A percentile compares a stretch with the other conserved stretches of the same genome.
Evolutionary conservation across 2,329 filamentous ascomycete species (phyloP).

Genomic region (Apiospora arundinis): DNA sequence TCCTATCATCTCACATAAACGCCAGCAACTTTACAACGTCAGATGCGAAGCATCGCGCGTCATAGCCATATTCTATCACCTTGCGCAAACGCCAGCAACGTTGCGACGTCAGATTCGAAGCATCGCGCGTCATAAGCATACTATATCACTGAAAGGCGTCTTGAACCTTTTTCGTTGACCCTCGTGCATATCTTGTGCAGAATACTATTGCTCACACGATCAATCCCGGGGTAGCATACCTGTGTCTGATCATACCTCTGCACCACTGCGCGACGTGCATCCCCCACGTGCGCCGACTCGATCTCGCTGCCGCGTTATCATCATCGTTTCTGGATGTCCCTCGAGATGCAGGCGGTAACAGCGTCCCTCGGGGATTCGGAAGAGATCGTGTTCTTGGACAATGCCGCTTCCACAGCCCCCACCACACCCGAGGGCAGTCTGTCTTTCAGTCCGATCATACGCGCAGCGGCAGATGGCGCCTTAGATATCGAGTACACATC

Average conservation of each 20-base stretch:
- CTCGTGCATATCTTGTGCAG: background rate
- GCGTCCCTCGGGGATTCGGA: slow-evolving; percentile 37
- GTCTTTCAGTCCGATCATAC: slow-evolving; percentile 49
- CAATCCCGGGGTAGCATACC: background rate
- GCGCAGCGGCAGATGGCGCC: slow-evolving; percentile 33
- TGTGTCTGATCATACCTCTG: background rate
- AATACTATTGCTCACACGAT: background rate
- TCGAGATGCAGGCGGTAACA: slow-evolving; percentile 31
- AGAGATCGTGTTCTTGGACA: slow-evolving; percentile 35
- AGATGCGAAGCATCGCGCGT: too few relatives aligned
- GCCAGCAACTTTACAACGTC: background rate
- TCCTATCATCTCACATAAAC: too few relatives aligned
- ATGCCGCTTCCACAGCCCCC: slow-evolving; percentile 48
- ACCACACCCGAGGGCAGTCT: slow-evolving; percentile 52
- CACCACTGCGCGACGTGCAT: background rate
- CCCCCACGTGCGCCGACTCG: too few relatives aligned
- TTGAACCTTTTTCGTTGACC: background rate
- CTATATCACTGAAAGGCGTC: background rate
- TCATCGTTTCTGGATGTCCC: background rate
- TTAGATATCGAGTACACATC: slow-evolving; percentile 27
- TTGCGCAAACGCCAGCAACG: background rate
- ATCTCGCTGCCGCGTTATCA: background rate
- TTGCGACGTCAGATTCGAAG: background rate
- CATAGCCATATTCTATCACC: too few relatives aligned
- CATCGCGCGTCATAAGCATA: background rate